phyloP scores from a whole-genome alignment of 176 grass and related monocot genomes.

The Saccharum spontaneum region DNA sequence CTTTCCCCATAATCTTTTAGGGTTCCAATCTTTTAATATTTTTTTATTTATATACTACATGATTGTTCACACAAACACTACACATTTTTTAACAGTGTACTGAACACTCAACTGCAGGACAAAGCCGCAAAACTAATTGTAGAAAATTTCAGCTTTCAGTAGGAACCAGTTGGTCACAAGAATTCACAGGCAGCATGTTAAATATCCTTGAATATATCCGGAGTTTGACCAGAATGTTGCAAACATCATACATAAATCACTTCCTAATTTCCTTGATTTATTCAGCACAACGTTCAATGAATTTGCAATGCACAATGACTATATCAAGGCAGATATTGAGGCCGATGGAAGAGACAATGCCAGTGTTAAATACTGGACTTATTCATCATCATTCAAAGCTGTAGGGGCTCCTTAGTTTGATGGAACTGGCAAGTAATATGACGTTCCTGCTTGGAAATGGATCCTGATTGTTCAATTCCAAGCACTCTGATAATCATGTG shows the following conservation, averaged over 20 bases:
- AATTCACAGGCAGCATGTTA: not conserved
- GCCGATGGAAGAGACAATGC: not conserved
- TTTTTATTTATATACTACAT: not conserved
- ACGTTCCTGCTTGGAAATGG: not conserved
- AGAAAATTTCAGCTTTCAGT: not conserved
- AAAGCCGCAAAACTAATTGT: slow-evolving; percentile 3
- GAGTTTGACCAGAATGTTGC: slow-evolving; percentile 1
- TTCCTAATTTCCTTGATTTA: slow-evolving; percentile 9
- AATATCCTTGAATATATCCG: not conserved
- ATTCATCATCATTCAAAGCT: not conserved
- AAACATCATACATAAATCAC: not conserved
- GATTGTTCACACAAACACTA: slow-evolving; percentile 10
- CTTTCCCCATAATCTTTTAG: slow-evolving; percentile 20
- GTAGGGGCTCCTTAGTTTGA: not conserved
- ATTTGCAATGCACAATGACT: not conserved
- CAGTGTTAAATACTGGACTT: not conserved
- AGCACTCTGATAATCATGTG: not conserved
- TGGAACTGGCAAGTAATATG: not conserved
- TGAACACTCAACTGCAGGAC: not conserved
- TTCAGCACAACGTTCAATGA: not conserved
- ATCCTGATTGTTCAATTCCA: not conserved
- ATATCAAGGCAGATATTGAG: not conserved
- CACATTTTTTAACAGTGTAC: not conserved
- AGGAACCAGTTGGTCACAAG: not conserved
- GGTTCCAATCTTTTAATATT: not conserved